These are phyloP conservation scores for Penicillium sp. DNA, from an alignment of 2,329 filamentous ascomycete species.

Conservation along the genomic window DNA sequence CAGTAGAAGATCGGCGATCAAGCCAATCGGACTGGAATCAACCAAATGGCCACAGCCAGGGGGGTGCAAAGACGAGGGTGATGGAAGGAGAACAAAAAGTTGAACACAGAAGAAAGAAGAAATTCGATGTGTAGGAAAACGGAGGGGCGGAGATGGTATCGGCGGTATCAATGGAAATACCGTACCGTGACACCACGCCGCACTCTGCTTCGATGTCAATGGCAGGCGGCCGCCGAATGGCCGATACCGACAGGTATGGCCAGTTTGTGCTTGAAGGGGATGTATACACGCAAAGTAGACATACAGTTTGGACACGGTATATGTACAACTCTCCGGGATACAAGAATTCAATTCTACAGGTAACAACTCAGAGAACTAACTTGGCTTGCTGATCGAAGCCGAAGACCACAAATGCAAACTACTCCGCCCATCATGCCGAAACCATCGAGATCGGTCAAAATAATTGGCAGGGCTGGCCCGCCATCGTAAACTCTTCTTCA, in stretches of 20 bases:
- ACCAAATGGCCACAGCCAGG: not conserved
- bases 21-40: slow-evolving; percentile 11
- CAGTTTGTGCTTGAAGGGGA: not conserved
- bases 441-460: not conserved
- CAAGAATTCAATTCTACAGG: not conserved
- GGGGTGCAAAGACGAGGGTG: not conserved
- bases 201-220: not conserved
- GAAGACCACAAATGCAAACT: not conserved
- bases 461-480: slow-evolving; percentile 3
- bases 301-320: not conserved
- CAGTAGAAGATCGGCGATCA: slow-evolving; percentile 10
- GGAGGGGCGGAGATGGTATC: slow-evolving; percentile 21
- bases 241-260: not conserved
- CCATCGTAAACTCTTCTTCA: not conserved
- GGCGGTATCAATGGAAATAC: slow-evolving; percentile 6
- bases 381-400: not conserved
- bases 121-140: slow-evolving; percentile 25
- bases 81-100: slow-evolving; percentile 5
- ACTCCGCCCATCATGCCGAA: not conserved
- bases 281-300: not conserved
- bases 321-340: not conserved
- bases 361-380: not conserved
- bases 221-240: not conserved
- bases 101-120: slow-evolving; percentile 5
- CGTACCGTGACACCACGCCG: slow-evolving; percentile 13